Evolutionary conservation across 2,329 filamentous ascomycete genomes (phyloP).

Genomic region (Rutstroemia sp.): DNA sequence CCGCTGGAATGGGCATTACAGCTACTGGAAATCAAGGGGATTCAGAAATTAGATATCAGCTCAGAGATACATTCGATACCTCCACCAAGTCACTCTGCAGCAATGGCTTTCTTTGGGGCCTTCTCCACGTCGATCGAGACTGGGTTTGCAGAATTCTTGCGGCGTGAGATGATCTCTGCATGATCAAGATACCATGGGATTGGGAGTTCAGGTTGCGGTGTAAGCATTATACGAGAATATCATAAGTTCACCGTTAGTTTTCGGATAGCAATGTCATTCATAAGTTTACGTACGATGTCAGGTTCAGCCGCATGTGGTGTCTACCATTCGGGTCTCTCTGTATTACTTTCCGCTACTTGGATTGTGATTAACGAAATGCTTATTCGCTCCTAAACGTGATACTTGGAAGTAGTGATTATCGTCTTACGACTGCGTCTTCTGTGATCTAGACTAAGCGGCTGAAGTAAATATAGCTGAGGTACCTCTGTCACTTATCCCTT

Average conservation of each 20-base stretch:
- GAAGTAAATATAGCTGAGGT: no score
- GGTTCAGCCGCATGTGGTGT: neutral
- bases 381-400: neutral
- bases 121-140: constrained; percentile 53
- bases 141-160: constrained; percentile 47
- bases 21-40: constrained; percentile 41
- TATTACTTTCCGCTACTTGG: neutral
- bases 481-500: no score
- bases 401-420: neutral
- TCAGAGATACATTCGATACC: constrained; percentile 42
- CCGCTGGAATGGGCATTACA: constrained; percentile 52
- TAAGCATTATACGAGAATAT: constrained; percentile 1
- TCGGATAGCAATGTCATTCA: no score
- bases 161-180: constrained; percentile 21
- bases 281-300: neutral
- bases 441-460: no score
- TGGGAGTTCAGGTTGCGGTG: neutral
- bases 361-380: neutral
- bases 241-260: no score
- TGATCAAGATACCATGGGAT: neutral
- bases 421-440: no score
- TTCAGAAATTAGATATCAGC: constrained; percentile 44
- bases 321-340: neutral
- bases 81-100: constrained; percentile 43
- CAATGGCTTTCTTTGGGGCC: constrained; percentile 50